Conservation (phyloP, 345 rosid genomes). For the Streptanthus diversifolius region DNA sequence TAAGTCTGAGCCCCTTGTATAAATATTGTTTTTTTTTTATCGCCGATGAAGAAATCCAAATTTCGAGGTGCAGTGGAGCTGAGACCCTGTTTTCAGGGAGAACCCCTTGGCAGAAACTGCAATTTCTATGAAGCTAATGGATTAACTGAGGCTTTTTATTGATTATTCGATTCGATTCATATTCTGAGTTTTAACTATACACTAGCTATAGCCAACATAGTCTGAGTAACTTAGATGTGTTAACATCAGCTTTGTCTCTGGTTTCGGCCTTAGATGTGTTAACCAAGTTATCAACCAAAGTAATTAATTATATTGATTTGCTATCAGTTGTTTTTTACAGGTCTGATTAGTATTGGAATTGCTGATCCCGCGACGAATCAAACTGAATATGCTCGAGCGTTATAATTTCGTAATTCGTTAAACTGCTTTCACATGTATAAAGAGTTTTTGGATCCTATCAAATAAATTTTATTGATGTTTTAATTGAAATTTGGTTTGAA, state of each 20-base stretch:
- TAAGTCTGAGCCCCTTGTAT: conserved; percentile 50
- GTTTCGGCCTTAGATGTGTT: not conserved
- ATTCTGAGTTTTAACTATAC: not conserved
- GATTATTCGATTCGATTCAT: too few species aligned
- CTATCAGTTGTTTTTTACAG: too few species aligned
- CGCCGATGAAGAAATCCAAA: conserved; percentile 49
- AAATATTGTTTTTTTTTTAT: not conserved
- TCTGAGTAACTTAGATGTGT: not conserved
- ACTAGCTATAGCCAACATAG: not conserved
- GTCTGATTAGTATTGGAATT: too few species aligned
- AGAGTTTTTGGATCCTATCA: too few species aligned
- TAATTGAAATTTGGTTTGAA: too few species aligned
- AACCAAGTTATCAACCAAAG: not conserved
- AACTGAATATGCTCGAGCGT: too few species aligned
- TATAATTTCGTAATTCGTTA: too few species aligned
- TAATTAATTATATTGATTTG: too few species aligned
- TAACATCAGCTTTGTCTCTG: not conserved
- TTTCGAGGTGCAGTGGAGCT: conserved; percentile 53
- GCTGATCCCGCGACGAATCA: too few species aligned
- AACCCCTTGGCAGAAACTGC: conserved; percentile 57
- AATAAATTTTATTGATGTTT: too few species aligned
- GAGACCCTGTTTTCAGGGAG: conserved; percentile 55
- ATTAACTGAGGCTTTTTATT: conserved; percentile 42
- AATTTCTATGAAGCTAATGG: conserved; percentile 37
- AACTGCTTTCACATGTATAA: too few species aligned